Percentiles rank a stretch among this genome's conserved stretches.
These are phyloP conservation scores for Chlamydomonas sphaeroides DNA, from an alignment of 139 green algal species.

Conservation along the genomic window DNA sequence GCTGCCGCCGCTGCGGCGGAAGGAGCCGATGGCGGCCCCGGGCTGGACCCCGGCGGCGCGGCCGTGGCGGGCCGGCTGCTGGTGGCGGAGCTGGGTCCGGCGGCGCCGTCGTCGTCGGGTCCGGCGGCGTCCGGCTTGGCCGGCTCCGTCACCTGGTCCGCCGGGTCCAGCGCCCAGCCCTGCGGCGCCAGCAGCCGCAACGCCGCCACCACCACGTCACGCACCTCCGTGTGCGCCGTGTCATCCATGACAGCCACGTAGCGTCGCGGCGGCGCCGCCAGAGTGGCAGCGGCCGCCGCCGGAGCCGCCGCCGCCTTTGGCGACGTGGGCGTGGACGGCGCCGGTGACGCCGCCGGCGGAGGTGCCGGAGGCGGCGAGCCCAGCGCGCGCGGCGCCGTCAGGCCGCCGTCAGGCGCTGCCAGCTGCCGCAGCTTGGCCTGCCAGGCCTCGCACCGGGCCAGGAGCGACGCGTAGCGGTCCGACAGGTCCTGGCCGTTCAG, in stretches of 20 bases:
- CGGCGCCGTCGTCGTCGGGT: constrained; percentile 13
- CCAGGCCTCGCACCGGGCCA: constrained; percentile 27
- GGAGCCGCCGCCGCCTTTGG: background rate
- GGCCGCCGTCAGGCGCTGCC: no score
- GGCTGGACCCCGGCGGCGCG: background rate
- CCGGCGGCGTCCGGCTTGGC: constrained; percentile 20
- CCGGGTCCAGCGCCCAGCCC: constrained; percentile 35
- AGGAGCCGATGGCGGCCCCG: background rate
- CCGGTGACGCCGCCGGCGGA: background rate
- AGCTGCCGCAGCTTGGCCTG: constrained; percentile 20
- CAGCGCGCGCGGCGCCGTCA: no score
- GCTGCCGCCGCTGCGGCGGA: background rate
- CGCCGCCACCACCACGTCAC: constrained; percentile 24
- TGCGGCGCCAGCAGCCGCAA: background rate
- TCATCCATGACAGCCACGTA: constrained; percentile 55
- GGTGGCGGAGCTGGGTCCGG: background rate
- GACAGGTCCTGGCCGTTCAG: background rate
- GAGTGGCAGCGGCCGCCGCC: background rate
- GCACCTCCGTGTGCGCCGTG: constrained; percentile 50
- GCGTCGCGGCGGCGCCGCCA: constrained; percentile 1
- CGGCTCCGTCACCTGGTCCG: constrained; percentile 48
- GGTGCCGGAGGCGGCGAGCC: background rate
- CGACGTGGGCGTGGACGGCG: background rate
- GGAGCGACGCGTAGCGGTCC: constrained; percentile 11
- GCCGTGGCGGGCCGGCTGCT: background rate